A percentile compares a stretch with the other conserved stretches of the same genome.
These are phyloP conservation scores for Boeremia exigua DNA, from an alignment of 2,329 filamentous ascomycete species.

Conservation along the genomic window DNA sequence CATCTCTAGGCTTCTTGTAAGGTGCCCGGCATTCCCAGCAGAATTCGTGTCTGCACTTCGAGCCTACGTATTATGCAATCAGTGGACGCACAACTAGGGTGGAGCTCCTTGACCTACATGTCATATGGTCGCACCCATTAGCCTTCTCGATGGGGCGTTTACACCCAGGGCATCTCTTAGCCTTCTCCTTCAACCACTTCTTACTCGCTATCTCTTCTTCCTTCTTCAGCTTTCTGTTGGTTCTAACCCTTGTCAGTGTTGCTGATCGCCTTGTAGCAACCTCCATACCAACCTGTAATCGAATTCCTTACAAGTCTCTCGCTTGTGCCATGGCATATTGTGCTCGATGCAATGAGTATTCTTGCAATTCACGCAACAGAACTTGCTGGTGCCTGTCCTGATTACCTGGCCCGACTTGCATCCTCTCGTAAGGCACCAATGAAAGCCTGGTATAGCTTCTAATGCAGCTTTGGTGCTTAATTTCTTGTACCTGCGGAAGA, in stretches of 20 bases:
- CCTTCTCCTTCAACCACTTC: conserved; percentile 37
- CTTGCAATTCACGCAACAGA: conserved; percentile 47
- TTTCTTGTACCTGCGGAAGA: conserved; percentile 53
- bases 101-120: conserved; percentile 29
- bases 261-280: no score
- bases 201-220: conserved; percentile 38
- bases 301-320: conserved; percentile 50
- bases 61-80: conserved; percentile 24
- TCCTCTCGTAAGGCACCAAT: conserved; percentile 58
- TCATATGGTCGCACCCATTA: conserved; percentile 52
- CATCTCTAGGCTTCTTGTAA: conserved; percentile 18
- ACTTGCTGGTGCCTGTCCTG: conserved; percentile 50
- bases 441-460: conserved; percentile 54
- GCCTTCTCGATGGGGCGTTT: conserved; percentile 50
- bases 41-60: conserved; percentile 48
- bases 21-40: conserved; percentile 49
- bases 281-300: conserved; percentile 37
- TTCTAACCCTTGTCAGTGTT: conserved; percentile 18
- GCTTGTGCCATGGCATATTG: conserved; percentile 46
- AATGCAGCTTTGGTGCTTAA: conserved; percentile 54
- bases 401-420: conserved; percentile 63
- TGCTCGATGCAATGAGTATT: conserved; percentile 47
- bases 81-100: not conserved
- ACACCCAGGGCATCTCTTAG: conserved; percentile 51
- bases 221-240: conserved; percentile 29